These are phyloP conservation scores for Oryza glumipatula DNA, from an alignment of 176 grass and related monocot species.

Conservation along the genomic window DNA sequence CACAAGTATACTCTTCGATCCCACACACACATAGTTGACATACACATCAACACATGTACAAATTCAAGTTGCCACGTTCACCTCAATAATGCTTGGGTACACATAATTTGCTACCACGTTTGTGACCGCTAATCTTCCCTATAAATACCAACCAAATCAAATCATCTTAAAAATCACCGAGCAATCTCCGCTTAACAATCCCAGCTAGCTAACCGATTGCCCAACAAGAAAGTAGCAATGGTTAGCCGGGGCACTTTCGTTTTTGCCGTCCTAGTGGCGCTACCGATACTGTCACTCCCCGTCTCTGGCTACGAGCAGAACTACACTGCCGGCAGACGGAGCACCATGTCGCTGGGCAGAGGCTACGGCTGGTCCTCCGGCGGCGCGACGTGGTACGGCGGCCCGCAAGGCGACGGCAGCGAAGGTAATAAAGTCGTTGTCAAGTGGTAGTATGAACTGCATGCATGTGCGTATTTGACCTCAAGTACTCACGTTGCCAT, in stretches of 20 bases:
- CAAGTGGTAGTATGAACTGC: neutral
- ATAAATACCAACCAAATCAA: slow-evolving; percentile 11
- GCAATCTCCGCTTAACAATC: neutral
- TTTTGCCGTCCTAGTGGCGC: neutral
- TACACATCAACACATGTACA: neutral
- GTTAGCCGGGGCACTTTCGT: neutral
- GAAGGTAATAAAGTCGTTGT: slow-evolving; percentile 48
- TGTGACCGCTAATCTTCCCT: neutral
- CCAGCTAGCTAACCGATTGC: neutral
- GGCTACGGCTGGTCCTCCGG: slow-evolving; percentile 53
- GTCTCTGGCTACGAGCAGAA: slow-evolving; percentile 21
- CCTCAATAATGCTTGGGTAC: slow-evolving; percentile 25
- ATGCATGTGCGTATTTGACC: neutral
- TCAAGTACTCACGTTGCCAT: neutral
- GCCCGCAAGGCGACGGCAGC: slow-evolving; percentile 65
- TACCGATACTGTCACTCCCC: slow-evolving; percentile 17
- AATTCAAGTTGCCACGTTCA: slow-evolving; percentile 26
- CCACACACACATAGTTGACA: neutral
- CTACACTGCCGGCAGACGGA: slow-evolving; percentile 6
- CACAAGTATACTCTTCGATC: neutral
- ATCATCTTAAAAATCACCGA: neutral
- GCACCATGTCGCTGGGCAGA: neutral
- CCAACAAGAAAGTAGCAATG: slow-evolving; percentile 16
- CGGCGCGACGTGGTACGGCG: slow-evolving; percentile 90
- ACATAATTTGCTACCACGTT: slow-evolving; percentile 54